Conservation (phyloP, 2,329 filamentous ascomycete genomes). For the Pseudogymnoascus sp. region DNA sequence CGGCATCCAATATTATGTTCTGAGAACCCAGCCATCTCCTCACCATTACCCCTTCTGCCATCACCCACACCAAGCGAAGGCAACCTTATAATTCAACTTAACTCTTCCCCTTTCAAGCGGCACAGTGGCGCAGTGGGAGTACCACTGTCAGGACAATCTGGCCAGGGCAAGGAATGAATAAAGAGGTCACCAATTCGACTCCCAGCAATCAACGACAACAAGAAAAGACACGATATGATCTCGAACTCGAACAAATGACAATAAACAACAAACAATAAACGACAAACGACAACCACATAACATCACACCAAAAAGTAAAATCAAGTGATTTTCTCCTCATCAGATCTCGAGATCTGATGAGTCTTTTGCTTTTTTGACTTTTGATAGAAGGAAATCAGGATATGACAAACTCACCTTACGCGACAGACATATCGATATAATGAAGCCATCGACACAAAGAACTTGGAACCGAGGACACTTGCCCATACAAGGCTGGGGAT, state of each 20-base stretch:
- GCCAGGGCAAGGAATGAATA: background rate
- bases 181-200: background rate
- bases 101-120: background rate
- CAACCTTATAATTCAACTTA: background rate
- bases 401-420: background rate
- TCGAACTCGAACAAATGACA: background rate
- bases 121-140: slow-evolving; percentile 6
- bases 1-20: background rate
- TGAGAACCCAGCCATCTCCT: background rate
- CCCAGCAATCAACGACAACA: background rate
- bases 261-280: background rate
- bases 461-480: background rate
- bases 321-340: slow-evolving; percentile 5
- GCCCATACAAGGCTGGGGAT: background rate
- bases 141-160: slow-evolving; percentile 7
- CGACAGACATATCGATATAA: background rate
- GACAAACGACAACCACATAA: background rate
- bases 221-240: too few species aligned
- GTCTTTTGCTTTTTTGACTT: background rate
- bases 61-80: background rate
- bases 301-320: background rate
- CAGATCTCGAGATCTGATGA: background rate
- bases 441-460: background rate
- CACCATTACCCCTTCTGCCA: background rate
- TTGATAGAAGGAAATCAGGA: background rate